Evolutionary conservation across 192 early-diverging fungal species (phyloP), one percentile per base, ranked within the genome.

Genomic region (Coemansia furcata): DNA sequence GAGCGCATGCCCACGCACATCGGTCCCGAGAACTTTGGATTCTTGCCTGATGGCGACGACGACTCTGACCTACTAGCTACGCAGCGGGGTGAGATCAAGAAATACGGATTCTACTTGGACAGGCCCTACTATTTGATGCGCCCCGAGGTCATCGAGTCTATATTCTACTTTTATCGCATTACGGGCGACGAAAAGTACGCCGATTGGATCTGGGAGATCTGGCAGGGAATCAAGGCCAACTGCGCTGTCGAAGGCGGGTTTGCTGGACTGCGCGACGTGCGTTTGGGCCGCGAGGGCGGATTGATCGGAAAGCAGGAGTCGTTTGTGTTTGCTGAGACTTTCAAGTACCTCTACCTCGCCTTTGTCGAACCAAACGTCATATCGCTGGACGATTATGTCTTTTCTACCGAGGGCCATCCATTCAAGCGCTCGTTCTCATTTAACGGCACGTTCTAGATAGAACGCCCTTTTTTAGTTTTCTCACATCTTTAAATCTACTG

Each of bases 331-430:
- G 92, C 95, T 8, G 97, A 99, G 75, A 96, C 95, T 6, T 87
- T 99, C 77, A 99, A 99, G 83, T 99, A 99, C 76, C 80, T 95
- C 12, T 98, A 93, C 69, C 72, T 98, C 71, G 84, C 95, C 38
- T 97, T 94, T 68, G 81, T 85, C 39, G 78, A 88, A 26, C 83
- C 87, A 40, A 77, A 89, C 69, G 78, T 86, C 35, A 77, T 94
- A 49, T 85, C 91, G 40, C 82, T 96, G 61, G 91, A 94, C 70
- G 78, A 93, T 66, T 96, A 90, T 78, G 91, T 98, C 3, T 93
- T 98, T 80, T 97, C 95, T 61, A 99, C 97, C 9, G 97, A 97
- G 74, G 95, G 93, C 21, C 97, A 97, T 72, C 95, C 94, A 50
- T 77, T 98, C 69, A 76, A 73, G 67, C 76, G 77, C 23, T 68